Base-by-base conservation (phyloP, 2,329 filamentous ascomycete species). In the Ophiostoma triangulosporum region DNA sequence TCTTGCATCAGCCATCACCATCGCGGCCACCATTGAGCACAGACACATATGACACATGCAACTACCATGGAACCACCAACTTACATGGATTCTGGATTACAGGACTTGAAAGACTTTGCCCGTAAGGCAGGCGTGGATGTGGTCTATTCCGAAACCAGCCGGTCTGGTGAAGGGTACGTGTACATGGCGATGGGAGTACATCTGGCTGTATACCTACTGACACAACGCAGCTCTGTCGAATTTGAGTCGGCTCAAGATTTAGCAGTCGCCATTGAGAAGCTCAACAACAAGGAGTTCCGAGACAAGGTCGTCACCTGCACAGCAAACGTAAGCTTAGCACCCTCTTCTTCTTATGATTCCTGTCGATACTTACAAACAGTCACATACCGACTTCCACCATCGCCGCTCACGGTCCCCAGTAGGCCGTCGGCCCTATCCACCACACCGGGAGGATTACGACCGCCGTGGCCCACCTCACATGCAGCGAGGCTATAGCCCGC, bases 71-170 rank as follows among this genome's bases (percentile, higher is more conserved):
- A 33, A 14, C 46, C 29, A 22, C n/a, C 56, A 51, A 89, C 86
- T 90, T 87, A 93, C 85, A 77, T 78, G 80, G 78, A 80, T 71
- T 77, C 77, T 82, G 78, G 77, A 74, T 83, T 73, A 53, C 89
- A 98, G 93, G 93, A 98, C 72, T 83, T 98, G 53, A 98, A 98
- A 86, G 93, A 98, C 70, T 98, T 98, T 72, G 93, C 93, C 58
- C 89, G 93, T 67, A 88, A 94, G 70, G 94, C 91, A 69, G 89
- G 89, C 70, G 80, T 95, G 70, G 93, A 97, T 69, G 93, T 98
- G 60, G 93, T 98, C 64, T 98, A 95, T 69, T 96, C 90, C 60
- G 93, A 98, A 73, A 94, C 94, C 57, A 85, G 84, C 63, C 89
- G 91, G 64, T 90, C 95, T 67, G 86, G 85, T 61, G 88, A 94